Evolutionary conservation across 1,284 basidiomycete species (phyloP).

Genomic region (Cryptococcus jaspeensis): DNA sequence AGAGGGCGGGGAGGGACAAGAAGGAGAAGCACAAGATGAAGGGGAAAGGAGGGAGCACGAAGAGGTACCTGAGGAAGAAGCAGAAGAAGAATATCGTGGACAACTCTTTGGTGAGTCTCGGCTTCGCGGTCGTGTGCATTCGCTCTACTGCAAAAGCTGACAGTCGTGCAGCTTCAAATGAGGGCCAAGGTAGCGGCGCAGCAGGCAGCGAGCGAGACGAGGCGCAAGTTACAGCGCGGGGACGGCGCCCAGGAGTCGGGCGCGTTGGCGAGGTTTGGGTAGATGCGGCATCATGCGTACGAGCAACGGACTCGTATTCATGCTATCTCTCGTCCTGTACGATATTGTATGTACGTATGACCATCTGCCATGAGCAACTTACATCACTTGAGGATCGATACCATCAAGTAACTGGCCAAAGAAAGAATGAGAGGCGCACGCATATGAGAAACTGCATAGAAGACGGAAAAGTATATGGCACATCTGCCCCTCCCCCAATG

Average conservation of each 20-base stretch:
- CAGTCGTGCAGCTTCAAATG: constrained; percentile 42
- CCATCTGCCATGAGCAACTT: not conserved
- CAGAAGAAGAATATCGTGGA: constrained; percentile 92
- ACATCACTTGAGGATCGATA: no score
- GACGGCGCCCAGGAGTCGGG: constrained; percentile 31
- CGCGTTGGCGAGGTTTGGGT: constrained; percentile 32
- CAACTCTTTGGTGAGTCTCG: constrained; percentile 67
- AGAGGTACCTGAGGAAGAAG: constrained; percentile 71
- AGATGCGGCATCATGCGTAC: constrained; percentile 7
- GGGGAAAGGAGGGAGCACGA: constrained; percentile 66
- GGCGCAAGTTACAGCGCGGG: constrained; percentile 24
- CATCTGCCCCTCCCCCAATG: no score
- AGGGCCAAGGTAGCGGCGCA: constrained; percentile 37
- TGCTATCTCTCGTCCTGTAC: not conserved
- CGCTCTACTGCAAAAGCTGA: not conserved
- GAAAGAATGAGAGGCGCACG: no score
- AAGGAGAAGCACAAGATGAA: constrained; percentile 22
- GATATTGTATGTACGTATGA: not conserved
- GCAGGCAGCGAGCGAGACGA: constrained; percentile 27
- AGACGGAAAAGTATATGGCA: no score
- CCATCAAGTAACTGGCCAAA: no score
- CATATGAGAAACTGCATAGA: no score
- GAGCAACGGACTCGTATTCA: not conserved
- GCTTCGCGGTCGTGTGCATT: not conserved
- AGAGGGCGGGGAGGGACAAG: constrained; percentile 11